phyloP scores from a whole-genome alignment of 2,329 filamentous ascomycete species.

The Nectriaceae sp. region DNA sequence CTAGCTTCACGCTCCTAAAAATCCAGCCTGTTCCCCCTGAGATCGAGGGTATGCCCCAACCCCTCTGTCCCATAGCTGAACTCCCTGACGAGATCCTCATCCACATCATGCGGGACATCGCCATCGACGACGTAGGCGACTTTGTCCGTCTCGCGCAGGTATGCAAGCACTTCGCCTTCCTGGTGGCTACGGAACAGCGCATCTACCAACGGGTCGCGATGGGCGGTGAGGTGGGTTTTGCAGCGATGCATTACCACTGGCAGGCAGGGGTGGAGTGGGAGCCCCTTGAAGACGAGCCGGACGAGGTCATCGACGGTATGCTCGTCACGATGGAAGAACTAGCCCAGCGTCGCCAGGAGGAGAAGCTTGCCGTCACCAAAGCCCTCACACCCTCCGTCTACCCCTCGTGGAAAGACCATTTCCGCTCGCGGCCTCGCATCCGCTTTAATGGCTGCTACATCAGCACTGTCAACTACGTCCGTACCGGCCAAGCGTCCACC shows the following conservation, averaged over 20 bases:
- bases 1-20: conserved; percentile 69
- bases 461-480: conserved; percentile 92
- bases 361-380: conserved; percentile 38
- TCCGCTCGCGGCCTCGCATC: conserved; percentile 79
- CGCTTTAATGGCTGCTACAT: conserved; percentile 98
- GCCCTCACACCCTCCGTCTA: conserved; percentile 49
- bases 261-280: conserved; percentile 61
- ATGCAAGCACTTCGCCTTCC: conserved; percentile 84
- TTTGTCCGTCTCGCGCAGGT: conserved; percentile 77
- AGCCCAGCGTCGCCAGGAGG: conserved; percentile 32
- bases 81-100: conserved; percentile 84
- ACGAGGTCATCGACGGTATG: conserved; percentile 32
- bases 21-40: conserved; percentile 69
- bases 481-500: conserved; percentile 72
- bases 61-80: conserved; percentile 75
- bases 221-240: conserved; percentile 74
- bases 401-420: conserved; percentile 66
- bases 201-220: conserved; percentile 82
- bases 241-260: conserved; percentile 80
- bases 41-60: conserved; percentile 70
- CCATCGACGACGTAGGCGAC: conserved; percentile 72
- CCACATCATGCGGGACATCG: conserved; percentile 74
- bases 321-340: conserved; percentile 40
- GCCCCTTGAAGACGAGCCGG: conserved; percentile 41
- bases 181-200: conserved; percentile 79